These are phyloP conservation scores for Cornus florida DNA, from an alignment of 148 eudicot species.

Conservation along the genomic window DNA sequence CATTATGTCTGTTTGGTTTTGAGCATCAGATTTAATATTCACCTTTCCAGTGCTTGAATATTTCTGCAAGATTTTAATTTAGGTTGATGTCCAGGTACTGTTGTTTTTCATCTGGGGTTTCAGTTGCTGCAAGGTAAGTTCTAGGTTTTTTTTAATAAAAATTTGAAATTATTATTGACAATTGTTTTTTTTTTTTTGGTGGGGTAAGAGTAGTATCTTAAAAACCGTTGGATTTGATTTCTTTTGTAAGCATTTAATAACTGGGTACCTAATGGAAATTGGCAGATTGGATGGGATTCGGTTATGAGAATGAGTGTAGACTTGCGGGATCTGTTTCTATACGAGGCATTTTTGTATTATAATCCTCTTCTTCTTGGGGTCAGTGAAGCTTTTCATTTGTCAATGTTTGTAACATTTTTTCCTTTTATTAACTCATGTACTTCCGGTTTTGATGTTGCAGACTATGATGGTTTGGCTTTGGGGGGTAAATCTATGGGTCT, in stretches of 20 bases:
- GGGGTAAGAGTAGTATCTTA: background rate
- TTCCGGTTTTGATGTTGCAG: conserved; percentile 46
- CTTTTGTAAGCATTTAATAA: background rate
- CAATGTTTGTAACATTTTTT: background rate
- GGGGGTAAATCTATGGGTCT: conserved; percentile 94
- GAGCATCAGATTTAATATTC: background rate
- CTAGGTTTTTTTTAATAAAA: background rate
- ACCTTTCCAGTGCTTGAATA: background rate
- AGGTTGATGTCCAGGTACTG: conserved; percentile 54
- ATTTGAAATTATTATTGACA: no score
- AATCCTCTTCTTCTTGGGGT: conserved; percentile 98
- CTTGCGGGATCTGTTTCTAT: conserved; percentile 84
- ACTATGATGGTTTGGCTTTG: conserved; percentile 90
- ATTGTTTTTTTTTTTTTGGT: background rate
- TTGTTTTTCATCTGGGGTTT: conserved; percentile 83
- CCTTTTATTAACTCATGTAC: conserved; percentile 5
- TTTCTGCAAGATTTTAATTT: background rate
- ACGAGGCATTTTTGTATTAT: conserved; percentile 96
- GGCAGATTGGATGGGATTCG: conserved; percentile 94
- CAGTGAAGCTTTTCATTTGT: conserved; percentile 26
- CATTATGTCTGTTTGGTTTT: background rate
- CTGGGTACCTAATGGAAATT: background rate
- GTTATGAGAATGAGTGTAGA: conserved; percentile 98
- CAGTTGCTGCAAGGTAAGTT: conserved; percentile 81
- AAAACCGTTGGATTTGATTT: background rate